These are phyloP conservation scores for Ustilago hordei DNA, from an alignment of 1,284 basidiomycete species.

Conservation along the genomic window DNA sequence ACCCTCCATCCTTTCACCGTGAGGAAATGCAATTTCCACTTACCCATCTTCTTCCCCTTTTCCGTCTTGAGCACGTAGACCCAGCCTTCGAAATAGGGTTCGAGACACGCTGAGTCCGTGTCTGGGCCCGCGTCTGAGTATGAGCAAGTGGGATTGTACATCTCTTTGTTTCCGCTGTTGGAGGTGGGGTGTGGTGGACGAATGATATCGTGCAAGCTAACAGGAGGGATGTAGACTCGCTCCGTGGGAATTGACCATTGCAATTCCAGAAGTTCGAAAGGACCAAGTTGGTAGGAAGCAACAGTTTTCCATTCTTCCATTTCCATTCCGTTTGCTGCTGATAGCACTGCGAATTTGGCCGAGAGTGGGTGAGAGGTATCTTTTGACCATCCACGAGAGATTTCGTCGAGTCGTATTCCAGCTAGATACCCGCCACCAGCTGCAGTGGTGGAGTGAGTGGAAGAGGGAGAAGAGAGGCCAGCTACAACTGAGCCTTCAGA, in stretches of 20 bases:
- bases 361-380: conserved; percentile 46
- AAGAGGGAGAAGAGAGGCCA: neutral
- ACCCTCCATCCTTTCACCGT: conserved; percentile 51
- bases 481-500: conserved; percentile 10
- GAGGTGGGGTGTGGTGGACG: neutral
- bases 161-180: neutral
- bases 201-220: conserved; percentile 15
- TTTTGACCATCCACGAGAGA: conserved; percentile 29
- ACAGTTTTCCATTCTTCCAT: conserved; percentile 60
- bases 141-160: conserved; percentile 8
- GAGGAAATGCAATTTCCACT: conserved; percentile 61
- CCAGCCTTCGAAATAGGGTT: conserved; percentile 60
- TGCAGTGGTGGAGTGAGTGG: neutral
- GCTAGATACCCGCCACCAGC: conserved; percentile 23
- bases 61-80: conserved; percentile 55
- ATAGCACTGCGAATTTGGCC: conserved; percentile 42
- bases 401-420: conserved; percentile 44
- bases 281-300: conserved; percentile 41
- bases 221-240: conserved; percentile 43
- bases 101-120: conserved; percentile 24
- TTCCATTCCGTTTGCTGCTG: conserved; percentile 50
- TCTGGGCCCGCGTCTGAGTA: conserved; percentile 20
- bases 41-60: conserved; percentile 31
- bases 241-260: conserved; percentile 52
- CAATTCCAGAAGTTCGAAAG: conserved; percentile 59